phyloP scores from a whole-genome alignment of 1,284 basidiomycete genomes.

The Puccinia coronata region DNA sequence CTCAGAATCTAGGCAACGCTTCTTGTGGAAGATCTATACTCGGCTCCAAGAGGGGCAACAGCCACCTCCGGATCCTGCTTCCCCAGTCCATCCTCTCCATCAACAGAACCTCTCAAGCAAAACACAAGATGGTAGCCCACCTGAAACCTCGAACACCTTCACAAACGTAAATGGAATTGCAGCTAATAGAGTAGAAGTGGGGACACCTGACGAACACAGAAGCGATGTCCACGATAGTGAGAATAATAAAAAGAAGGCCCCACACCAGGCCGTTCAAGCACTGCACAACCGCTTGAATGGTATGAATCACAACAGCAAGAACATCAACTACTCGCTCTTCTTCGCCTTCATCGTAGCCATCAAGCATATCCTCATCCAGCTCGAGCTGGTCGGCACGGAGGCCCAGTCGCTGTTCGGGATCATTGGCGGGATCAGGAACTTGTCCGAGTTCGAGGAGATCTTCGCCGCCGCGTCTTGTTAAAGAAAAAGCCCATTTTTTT shows the following conservation, averaged over 20 bases:
- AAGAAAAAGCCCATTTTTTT: no score
- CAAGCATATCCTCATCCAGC: slow-evolving; percentile 42
- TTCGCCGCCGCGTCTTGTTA: slow-evolving; percentile 4
- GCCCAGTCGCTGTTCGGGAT: slow-evolving; percentile 42
- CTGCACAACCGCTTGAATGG: neutral
- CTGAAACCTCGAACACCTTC: neutral
- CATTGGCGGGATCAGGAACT: slow-evolving; percentile 35
- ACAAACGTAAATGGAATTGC: neutral
- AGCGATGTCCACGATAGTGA: no score
- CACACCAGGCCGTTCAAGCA: no score
- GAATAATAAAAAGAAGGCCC: no score
- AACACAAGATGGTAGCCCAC: neutral
- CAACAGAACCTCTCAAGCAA: neutral
- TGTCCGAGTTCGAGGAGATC: slow-evolving; percentile 35
- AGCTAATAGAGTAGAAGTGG: neutral
- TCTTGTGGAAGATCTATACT: slow-evolving; percentile 18
- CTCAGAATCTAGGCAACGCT: slow-evolving; percentile 72
- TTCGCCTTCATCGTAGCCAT: slow-evolving; percentile 42
- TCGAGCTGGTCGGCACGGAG: slow-evolving; percentile 25
- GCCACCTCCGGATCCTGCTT: neutral
- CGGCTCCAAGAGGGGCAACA: no score
- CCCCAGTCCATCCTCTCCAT: neutral
- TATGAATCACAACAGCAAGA: neutral
- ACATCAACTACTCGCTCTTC: slow-evolving; percentile 29
- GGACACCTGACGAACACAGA: no score